Percentiles rank a stretch among this genome's conserved stretches.
These are phyloP conservation scores for Solanum clarkiae DNA, from an alignment of 257 asterid species.

Conservation along the genomic window DNA sequence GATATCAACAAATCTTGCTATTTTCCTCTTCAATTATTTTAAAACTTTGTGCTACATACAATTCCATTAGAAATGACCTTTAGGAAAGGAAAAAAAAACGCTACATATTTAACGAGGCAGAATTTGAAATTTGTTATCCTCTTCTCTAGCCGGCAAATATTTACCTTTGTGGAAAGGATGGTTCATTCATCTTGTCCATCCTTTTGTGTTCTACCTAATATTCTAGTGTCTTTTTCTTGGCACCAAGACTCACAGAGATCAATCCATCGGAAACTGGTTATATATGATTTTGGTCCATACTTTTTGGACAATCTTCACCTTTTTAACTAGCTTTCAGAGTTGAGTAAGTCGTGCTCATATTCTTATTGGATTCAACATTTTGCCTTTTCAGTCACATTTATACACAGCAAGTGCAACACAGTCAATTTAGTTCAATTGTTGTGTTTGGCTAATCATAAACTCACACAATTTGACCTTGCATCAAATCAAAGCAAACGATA, in stretches of 20 bases:
- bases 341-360: not conserved
- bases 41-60: not conserved
- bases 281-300: no score
- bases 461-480: no score
- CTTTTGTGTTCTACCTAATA: no score
- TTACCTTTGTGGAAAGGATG: no score
- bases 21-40: not conserved
- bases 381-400: not conserved
- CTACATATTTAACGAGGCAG: no score
- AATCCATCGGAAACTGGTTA: not conserved
- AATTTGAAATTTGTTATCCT: no score
- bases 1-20: not conserved
- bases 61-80: not conserved
- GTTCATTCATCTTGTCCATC: not conserved
- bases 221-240: not conserved
- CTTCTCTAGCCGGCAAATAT: no score
- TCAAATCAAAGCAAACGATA: no score
- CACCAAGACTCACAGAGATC: not conserved
- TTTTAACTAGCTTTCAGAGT: not conserved
- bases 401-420: not conserved
- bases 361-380: not conserved
- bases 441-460: no score
- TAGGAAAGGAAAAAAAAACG: not conserved
- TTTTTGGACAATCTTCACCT: not conserved
- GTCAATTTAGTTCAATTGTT: not conserved